phyloP scores from a whole-genome alignment of 345 rosid species.

The Salix arbutifolia region DNA sequence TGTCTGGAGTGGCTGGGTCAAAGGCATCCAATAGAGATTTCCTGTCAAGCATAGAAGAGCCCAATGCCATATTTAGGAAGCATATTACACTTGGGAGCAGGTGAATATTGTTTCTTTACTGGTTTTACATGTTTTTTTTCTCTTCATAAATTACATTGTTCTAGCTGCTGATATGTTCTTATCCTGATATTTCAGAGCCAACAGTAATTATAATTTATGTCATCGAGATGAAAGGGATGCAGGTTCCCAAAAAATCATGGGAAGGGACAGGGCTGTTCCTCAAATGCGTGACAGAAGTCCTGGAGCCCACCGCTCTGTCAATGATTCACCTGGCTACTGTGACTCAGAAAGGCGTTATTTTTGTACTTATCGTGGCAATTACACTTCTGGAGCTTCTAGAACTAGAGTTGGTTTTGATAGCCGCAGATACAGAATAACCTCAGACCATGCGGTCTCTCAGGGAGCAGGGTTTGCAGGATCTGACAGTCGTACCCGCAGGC shows the following conservation, averaged over 20 bases:
- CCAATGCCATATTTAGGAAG: conserved; percentile 10
- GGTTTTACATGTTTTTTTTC: neutral
- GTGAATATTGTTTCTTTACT: conserved; percentile 20
- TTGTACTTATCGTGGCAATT: conserved; percentile 23
- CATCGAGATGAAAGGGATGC: conserved; percentile 24
- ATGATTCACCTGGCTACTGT: conserved; percentile 23
- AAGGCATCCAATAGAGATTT: conserved; percentile 26
- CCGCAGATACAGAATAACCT: conserved; percentile 21
- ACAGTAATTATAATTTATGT: conserved; percentile 20
- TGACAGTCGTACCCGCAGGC: conserved; percentile 34
- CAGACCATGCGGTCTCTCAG: conserved; percentile 26
- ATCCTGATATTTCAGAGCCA: conserved; percentile 36
- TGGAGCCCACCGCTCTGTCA: conserved; percentile 22
- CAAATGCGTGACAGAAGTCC: conserved; percentile 36
- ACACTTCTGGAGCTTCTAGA: conserved; percentile 28
- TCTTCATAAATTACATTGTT: neutral
- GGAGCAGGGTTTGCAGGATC: conserved; percentile 22
- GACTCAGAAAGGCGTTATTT: conserved; percentile 34
- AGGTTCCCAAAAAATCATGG: conserved; percentile 23
- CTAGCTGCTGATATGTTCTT: neutral
- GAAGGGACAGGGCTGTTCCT: conserved; percentile 36
- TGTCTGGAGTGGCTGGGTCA: conserved; percentile 21
- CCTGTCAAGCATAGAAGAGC: conserved; percentile 21
- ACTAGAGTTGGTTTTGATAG: conserved; percentile 28
- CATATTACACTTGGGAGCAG: conserved; percentile 27